These are phyloP conservation scores for Cephaloascus fragrans DNA, from an alignment of 805 yeast genomes.

Conservation along the genomic window DNA sequence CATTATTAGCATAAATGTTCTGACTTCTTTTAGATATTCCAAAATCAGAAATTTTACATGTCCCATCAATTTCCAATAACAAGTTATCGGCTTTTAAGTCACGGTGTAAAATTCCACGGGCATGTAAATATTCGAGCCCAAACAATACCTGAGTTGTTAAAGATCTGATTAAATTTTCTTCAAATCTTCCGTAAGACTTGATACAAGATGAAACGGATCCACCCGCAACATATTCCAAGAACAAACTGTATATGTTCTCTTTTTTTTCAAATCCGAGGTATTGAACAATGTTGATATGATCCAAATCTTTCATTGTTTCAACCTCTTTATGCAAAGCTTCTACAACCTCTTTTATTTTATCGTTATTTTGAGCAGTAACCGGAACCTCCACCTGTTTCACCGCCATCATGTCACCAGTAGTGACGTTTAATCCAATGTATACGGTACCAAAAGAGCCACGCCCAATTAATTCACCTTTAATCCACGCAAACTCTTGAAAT, in stretches of 20 bases:
- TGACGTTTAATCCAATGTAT: slow-evolving; percentile 81
- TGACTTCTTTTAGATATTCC: slow-evolving; percentile 85
- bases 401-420: slow-evolving; percentile 98
- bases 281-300: slow-evolving; percentile 91
- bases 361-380: slow-evolving; percentile 24
- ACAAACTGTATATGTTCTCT: slow-evolving; percentile 69
- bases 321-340: slow-evolving; percentile 87
- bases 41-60: slow-evolving; percentile 92
- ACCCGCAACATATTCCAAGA: slow-evolving; percentile 94
- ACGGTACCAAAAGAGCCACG: slow-evolving; percentile 96
- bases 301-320: slow-evolving; percentile 86
- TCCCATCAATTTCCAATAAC: slow-evolving; percentile 81
- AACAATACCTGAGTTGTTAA: slow-evolving; percentile 71
- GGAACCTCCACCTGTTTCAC: slow-evolving; percentile 88
- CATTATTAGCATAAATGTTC: slow-evolving; percentile 81
- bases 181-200: slow-evolving; percentile 75
- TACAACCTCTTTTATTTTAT: slow-evolving; percentile 48
- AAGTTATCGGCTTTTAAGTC: slow-evolving; percentile 93
- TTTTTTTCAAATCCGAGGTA: slow-evolving; percentile 86
- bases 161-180: slow-evolving; percentile 63
- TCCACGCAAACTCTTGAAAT: slow-evolving; percentile 89
- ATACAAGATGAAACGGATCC: slow-evolving; percentile 89
- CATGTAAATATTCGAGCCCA: slow-evolving; percentile 84
- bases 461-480: slow-evolving; percentile 94
- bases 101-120: slow-evolving; percentile 81